These are phyloP conservation scores for Antitrichia curtipendula DNA, from an alignment of 225 moss, liverwort and hornwort genomes.

Conservation along the genomic window DNA sequence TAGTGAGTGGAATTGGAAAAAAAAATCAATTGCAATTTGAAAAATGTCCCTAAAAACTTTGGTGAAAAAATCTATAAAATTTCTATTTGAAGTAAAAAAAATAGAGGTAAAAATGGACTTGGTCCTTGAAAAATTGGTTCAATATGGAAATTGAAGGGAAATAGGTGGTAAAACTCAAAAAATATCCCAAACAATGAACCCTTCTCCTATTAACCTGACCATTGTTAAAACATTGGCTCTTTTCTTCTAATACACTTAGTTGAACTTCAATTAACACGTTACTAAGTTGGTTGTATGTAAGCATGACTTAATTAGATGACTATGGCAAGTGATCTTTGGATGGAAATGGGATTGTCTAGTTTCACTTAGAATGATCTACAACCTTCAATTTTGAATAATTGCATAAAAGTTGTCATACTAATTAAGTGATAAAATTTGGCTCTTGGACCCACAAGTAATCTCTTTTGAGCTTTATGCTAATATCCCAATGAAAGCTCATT, in stretches of 20 bases:
- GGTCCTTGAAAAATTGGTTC: rapidly evolving
- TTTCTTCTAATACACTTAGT: too few species aligned
- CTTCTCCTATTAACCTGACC: not conserved
- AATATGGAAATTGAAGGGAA: not conserved
- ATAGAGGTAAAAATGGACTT: rapidly evolving
- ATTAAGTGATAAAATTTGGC: not conserved
- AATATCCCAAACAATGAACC: rapidly evolving
- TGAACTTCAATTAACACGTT: not conserved
- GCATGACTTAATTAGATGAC: not conserved
- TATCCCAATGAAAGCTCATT: too few species aligned
- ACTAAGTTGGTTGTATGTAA: not conserved
- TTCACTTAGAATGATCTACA: not conserved
- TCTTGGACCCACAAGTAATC: too few species aligned
- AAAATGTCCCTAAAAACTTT: not conserved
- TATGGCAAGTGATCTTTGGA: rapidly evolving
- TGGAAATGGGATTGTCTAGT: not conserved
- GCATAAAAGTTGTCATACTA: too few species aligned
- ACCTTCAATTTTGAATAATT: not conserved
- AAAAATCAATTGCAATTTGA: not conserved
- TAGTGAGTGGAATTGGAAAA: not conserved
- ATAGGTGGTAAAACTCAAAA: rapidly evolving
- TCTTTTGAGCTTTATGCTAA: too few species aligned
- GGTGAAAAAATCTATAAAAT: not conserved
- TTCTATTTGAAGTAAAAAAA: not conserved
- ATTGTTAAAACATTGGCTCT: rapidly evolving